Evolutionary conservation across 2,329 filamentous ascomycete genomes (phyloP).

Genomic region (Penicillium sp.): DNA sequence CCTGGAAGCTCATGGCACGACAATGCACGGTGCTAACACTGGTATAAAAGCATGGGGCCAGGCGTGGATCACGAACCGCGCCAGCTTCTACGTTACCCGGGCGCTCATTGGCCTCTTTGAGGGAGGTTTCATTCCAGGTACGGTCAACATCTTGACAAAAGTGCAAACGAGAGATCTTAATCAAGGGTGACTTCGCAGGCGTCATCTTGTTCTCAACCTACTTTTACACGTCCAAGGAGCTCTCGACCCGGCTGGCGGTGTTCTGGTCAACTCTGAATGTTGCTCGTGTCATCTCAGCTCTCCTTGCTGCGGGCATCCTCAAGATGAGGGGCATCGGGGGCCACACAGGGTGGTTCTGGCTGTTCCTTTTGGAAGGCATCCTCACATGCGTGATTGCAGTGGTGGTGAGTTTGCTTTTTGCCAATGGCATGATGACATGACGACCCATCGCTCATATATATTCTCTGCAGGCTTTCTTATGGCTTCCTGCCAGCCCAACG

Average conservation of each 20-base stretch:
- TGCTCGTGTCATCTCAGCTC: conserved; percentile 4
- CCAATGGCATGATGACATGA: not conserved
- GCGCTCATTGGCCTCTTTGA: conserved; percentile 50
- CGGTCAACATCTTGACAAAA: not conserved
- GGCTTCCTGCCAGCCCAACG: conserved; percentile 63
- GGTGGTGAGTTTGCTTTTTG: not conserved
- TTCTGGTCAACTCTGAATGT: conserved; percentile 11
- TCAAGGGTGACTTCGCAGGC: not conserved
- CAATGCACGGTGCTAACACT: not conserved
- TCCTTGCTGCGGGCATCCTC: conserved; percentile 13
- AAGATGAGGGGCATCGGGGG: conserved; percentile 6
- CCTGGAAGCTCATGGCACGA: conserved; percentile 5
- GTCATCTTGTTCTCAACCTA: conserved; percentile 1
- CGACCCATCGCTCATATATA: not conserved
- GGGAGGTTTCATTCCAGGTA: conserved; percentile 49
- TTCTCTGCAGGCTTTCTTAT: conserved; percentile 38
- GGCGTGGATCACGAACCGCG: conserved; percentile 49
- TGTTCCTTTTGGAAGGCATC: conserved; percentile 10
- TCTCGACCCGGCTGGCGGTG: not conserved
- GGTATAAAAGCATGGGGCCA: conserved; percentile 31
- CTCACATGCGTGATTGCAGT: conserved; percentile 10
- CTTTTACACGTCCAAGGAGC: conserved; percentile 8
- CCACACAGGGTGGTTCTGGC: conserved; percentile 12
- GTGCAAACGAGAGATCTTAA: not conserved
- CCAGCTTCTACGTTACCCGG: conserved; percentile 43